A percentile compares a stretch with the other conserved stretches of the same genome.
phyloP scores from a whole-genome alignment of 805 yeast species.

The Pichia thaimueangensis region DNA sequence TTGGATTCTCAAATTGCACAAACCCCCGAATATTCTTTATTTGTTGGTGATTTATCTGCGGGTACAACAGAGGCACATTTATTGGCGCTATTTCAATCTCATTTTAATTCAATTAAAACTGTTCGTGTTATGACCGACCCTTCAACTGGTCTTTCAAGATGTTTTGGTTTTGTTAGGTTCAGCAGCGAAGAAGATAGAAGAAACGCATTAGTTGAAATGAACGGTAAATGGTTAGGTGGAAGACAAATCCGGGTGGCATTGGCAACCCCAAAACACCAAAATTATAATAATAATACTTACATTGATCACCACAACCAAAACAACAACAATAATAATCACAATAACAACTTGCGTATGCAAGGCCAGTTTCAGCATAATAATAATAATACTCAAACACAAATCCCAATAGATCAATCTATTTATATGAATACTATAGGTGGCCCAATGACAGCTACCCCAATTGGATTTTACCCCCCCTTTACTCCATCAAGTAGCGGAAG shows the following conservation, averaged over 20 bases:
- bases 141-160: constrained; percentile 65
- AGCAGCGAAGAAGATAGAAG: constrained; percentile 63
- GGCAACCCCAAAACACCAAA: constrained; percentile 63
- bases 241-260: constrained; percentile 70
- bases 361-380: neutral
- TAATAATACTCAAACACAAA: neutral
- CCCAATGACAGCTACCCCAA: neutral
- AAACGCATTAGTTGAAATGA: constrained; percentile 65
- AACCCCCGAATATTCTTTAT: constrained; percentile 69
- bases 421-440: constrained; percentile 10
- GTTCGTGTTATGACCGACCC: constrained; percentile 87
- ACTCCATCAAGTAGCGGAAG: neutral
- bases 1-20: constrained; percentile 62
- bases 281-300: constrained; percentile 14
- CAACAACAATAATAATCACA: neutral
- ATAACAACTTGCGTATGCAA: neutral
- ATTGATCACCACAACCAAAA: constrained; percentile 1
- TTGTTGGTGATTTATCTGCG: constrained; percentile 80
- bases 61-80: constrained; percentile 76
- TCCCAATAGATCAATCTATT: constrained; percentile 3
- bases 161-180: constrained; percentile 78
- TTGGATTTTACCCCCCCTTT: constrained; percentile 17
- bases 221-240: constrained; percentile 76
- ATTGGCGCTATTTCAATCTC: constrained; percentile 62
- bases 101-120: constrained; percentile 62